Conservation (phyloP, 805 yeast genomes). For the Nakazawaea ambrosiae region DNA sequence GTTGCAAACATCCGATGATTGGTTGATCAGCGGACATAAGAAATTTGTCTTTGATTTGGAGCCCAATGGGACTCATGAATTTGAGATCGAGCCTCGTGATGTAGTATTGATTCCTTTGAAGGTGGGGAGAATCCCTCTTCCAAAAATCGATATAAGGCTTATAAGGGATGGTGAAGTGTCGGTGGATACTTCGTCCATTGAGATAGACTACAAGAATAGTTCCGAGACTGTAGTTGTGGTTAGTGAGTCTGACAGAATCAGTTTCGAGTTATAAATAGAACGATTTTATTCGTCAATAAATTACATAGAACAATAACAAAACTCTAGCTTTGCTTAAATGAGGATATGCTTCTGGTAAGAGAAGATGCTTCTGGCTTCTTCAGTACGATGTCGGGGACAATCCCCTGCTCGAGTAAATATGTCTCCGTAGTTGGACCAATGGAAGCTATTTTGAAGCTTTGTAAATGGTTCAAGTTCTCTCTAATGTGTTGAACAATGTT, state of each 20-base stretch:
- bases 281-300: neutral
- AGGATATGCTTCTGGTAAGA: slow-evolving; percentile 34
- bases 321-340: slow-evolving; percentile 1
- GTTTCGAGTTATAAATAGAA: slow-evolving; percentile 43
- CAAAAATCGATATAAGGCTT: slow-evolving; percentile 44
- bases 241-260: slow-evolving; percentile 57
- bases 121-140: slow-evolving; percentile 66
- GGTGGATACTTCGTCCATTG: slow-evolving; percentile 35
- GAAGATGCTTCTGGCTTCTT: slow-evolving; percentile 64
- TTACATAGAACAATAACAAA: neutral
- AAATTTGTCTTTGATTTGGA: slow-evolving; percentile 40
- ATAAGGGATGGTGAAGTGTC: slow-evolving; percentile 19
- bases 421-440: slow-evolving; percentile 90
- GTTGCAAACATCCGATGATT: slow-evolving; percentile 43
- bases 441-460: slow-evolving; percentile 50
- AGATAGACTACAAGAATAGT: slow-evolving; percentile 60
- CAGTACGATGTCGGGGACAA: slow-evolving; percentile 60
- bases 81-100: slow-evolving; percentile 17
- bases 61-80: slow-evolving; percentile 5
- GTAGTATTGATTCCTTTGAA: slow-evolving; percentile 65
- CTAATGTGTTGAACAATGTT: slow-evolving; percentile 45
- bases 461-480: slow-evolving; percentile 8
- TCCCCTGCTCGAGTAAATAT: slow-evolving; percentile 43
- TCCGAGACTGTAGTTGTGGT: slow-evolving; percentile 65
- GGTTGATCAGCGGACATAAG: slow-evolving; percentile 76